Evolutionary conservation across 805 yeast genomes (phyloP), one percentile per base, ranked within the genome.

Genomic region (Isabelozyma rhagii): DNA sequence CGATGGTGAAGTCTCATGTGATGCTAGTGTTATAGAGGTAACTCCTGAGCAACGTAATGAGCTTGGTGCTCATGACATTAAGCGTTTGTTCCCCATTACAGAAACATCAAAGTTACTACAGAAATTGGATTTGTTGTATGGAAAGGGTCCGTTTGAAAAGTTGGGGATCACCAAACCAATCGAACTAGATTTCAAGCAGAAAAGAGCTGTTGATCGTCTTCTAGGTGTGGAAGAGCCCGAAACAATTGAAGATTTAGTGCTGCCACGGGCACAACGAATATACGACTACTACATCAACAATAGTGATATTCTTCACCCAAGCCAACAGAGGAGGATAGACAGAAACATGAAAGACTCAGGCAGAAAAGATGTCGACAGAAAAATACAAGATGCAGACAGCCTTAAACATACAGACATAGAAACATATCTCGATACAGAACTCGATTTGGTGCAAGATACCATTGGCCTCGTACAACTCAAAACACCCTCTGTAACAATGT

Each of bases 1-100:
- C 7, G 47, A 58, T 5, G 80, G 82, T 1, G 45, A 63, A 4
- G 79, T 78, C 1, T 70, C 69, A 47, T 73, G 81, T 47, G 84
- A 80, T 60, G 66, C 77, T 11, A 68, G 76, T 47, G 59, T 69
- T 15, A 49, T 77, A 3, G 51, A 59, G 18, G 49, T 51, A 13
- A 41, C 14, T 28, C 25, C 25, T 3, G 29, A 13, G 39, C 13
- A 48, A 45, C n/a, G 43, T 54, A 1, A 27, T 44, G 7, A 43
- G 10, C 66, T 63, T 5, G 44, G 63, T 47, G 39, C 61, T 53
- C 39, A 51, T 48, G 55, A 57, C 45, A 53, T 58, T 18, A 47
- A 51, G 29, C 46, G 50, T 14, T 29, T 41, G 5, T 53, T 46
- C 25, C 82, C 83, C 0, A 67, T 71, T 4, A 36, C 45, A 5